phyloP scores from a whole-genome alignment of 192 early-diverging fungal species.

The Umbelopsis vinacea region DNA sequence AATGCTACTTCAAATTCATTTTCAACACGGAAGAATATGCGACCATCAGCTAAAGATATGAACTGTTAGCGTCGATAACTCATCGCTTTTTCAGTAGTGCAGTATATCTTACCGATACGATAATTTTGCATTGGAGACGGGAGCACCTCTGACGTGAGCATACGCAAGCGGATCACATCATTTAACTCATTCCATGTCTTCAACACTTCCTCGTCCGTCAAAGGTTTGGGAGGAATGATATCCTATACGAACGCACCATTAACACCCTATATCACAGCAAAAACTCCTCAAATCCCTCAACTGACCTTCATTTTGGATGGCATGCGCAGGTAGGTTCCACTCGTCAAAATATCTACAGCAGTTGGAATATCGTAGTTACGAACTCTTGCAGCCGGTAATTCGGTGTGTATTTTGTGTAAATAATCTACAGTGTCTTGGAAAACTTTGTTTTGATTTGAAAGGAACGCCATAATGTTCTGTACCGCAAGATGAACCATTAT shows the following conservation, averaged over 20 bases:
- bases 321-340: constrained; percentile 80
- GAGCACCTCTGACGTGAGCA: constrained; percentile 73
- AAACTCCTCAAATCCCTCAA: background rate
- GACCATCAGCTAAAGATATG: constrained; percentile 58
- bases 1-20: constrained; percentile 74
- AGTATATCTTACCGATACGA: constrained; percentile 40
- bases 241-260: constrained; percentile 29
- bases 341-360: constrained; percentile 85
- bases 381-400: constrained; percentile 56
- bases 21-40: constrained; percentile 73
- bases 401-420: constrained; percentile 44
- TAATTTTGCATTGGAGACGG: constrained; percentile 70
- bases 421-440: constrained; percentile 40
- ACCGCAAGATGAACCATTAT: background rate
- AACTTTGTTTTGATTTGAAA: constrained; percentile 40
- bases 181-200: constrained; percentile 66
- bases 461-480: constrained; percentile 45
- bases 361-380: constrained; percentile 83
- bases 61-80: background rate
- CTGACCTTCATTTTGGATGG: constrained; percentile 73
- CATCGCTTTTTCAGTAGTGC: background rate
- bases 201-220: constrained; percentile 63
- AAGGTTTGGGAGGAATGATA: constrained; percentile 56
- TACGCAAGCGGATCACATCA: constrained; percentile 71
- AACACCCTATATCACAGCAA: background rate